Evolutionary conservation across 192 early-diverging fungal species (phyloP), one percentile per base, ranked within the genome.

Genomic region (Coemansia sp.): DNA sequence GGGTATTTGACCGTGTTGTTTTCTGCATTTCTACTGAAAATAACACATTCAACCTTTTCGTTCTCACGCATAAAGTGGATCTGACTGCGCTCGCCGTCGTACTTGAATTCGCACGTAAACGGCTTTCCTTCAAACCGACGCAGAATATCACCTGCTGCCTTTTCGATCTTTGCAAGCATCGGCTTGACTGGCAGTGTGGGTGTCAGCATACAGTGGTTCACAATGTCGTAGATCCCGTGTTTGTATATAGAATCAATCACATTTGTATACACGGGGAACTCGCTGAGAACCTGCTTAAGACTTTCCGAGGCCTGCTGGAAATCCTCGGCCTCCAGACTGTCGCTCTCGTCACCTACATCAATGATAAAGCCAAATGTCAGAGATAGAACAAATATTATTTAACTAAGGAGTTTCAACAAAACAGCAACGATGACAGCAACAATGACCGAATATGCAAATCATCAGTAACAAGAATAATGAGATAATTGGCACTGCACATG

Each of bases 141-240:
- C 81, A 99, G 69, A 20, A 98, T 91, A 60, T 99, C 98, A 0
- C 90, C 88, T 5, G 98, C 82, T 33, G 87, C 87, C 75, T 97
- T 98, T 48, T 97, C 98, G 8, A 97, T 97, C 84, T 99, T 96
- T 8, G 98, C 98, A 67, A 99, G 87, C 98, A 99, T 99, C 10
- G 98, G 98, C 61, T 99, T 98, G 16, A 98, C 83, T 7, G 98
- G 98, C 56, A 99, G 93, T 2, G 94, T 94, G 28, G 97, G 95
- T 16, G 90, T 91, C 45, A 99, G 83, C 75, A 93, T 94, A 69
- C 96, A 98, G n/a, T 87, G 69, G 17, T 89, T 83, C 29, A 76
- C 72, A 22, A 97, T 64, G 25, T 86, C 76, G 10, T 85, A 75
- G 29, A 95, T 83, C 0, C 94, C 92, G 45, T 91, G 62, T 49